Evolutionary conservation across 2,329 filamentous ascomycete species (phyloP).

Genomic region (Clarireedia monteithiana): DNA sequence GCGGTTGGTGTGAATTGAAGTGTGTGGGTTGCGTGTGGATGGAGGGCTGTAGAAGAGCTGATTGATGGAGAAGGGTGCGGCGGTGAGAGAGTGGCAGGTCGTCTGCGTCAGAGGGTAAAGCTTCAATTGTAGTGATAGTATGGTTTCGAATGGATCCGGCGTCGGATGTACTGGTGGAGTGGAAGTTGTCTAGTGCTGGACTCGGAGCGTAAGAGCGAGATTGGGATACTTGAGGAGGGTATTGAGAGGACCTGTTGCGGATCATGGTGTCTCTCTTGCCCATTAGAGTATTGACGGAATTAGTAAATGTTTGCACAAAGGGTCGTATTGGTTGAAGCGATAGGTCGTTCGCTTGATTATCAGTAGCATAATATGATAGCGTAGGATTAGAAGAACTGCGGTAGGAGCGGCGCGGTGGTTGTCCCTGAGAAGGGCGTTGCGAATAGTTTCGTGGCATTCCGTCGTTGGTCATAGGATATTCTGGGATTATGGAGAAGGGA

Average conservation of each 20-base stretch:
- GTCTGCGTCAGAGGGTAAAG: conserved; percentile 43
- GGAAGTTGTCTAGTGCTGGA: conserved; percentile 17
- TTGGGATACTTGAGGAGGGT: neutral
- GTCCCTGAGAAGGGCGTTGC: neutral
- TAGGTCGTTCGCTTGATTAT: neutral
- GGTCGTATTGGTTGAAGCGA: too few relatives aligned
- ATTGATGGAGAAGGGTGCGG: conserved; percentile 47
- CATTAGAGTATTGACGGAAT: conserved; percentile 38
- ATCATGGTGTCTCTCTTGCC: conserved; percentile 46
- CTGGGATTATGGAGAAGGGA: neutral
- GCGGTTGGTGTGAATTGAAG: conserved; percentile 50
- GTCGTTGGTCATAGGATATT: conserved; percentile 6
- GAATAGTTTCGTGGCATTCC: too few relatives aligned
- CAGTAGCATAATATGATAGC: conserved; percentile 13
- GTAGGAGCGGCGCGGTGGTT: neutral
- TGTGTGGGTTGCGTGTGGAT: neutral
- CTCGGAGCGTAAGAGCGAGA: conserved; percentile 9
- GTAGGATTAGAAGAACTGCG: neutral
- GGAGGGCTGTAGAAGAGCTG: conserved; percentile 8
- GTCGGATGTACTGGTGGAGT: conserved; percentile 30
- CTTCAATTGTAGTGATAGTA: conserved; percentile 13
- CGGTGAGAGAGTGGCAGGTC: conserved; percentile 67
- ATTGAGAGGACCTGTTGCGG: conserved; percentile 24
- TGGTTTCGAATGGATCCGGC: conserved; percentile 32
- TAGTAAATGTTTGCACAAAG: conserved; percentile 14